A percentile compares a stretch with the other conserved stretches of the same genome.
Conservation (phyloP, 495 filamentous ascomycete genomes). For the Oidiodendron maius region DNA sequence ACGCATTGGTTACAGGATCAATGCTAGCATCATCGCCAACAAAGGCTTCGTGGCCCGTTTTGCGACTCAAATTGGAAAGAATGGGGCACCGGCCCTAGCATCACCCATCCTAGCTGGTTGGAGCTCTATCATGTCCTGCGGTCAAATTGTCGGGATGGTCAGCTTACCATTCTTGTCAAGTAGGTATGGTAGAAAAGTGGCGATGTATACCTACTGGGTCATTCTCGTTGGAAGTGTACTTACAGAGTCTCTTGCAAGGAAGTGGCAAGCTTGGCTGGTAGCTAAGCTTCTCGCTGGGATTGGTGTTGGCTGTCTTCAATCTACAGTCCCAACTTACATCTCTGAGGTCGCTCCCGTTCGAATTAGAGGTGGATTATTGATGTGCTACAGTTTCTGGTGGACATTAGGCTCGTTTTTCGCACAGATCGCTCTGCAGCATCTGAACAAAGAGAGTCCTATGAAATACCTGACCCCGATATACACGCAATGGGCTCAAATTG, state of each 20-base stretch:
- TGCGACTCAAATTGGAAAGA: neutral
- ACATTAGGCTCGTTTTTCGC: slow-evolving; percentile 10
- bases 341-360: slow-evolving; percentile 7
- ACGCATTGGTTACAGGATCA: slow-evolving; percentile 1
- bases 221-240: slow-evolving; percentile 7
- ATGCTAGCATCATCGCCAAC: slow-evolving; percentile 15
- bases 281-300: slow-evolving; percentile 15
- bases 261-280: slow-evolving; percentile 6
- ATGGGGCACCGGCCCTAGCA: slow-evolving; percentile 3
- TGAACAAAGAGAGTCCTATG: slow-evolving; percentile 5
- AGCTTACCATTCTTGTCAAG: slow-evolving; percentile 1
- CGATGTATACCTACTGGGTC: slow-evolving; percentile 14
- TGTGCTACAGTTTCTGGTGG: slow-evolving; percentile 14
- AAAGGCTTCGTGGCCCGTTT: slow-evolving; percentile 13
- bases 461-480: slow-evolving; percentile 12
- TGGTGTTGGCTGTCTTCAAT: slow-evolving; percentile 15
- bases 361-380: slow-evolving; percentile 13
- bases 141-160: slow-evolving; percentile 13
- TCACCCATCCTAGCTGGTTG: slow-evolving; percentile 4
- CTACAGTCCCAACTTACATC: slow-evolving; percentile 10
- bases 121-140: slow-evolving; percentile 8
- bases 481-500: slow-evolving; percentile 13
- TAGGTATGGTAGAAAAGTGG: slow-evolving; percentile 10
- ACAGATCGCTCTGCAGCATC: slow-evolving; percentile 2
- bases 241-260: slow-evolving; percentile 2